Evolutionary conservation across 2,329 filamentous ascomycete genomes (phyloP).

Genomic region (Clarireedia hainanense): DNA sequence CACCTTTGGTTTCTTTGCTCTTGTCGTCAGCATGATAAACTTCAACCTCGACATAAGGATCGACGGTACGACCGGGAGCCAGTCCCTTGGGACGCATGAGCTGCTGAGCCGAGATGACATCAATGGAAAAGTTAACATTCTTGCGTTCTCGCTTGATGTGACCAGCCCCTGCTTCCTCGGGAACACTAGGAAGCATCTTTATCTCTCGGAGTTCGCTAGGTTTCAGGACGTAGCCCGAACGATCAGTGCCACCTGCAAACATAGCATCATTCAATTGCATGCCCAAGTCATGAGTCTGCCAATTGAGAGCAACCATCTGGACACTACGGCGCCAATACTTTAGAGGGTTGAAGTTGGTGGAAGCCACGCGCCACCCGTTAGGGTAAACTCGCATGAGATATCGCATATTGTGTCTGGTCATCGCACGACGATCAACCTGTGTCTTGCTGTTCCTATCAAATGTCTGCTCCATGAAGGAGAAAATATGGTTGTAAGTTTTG

Average conservation of each 20-base stretch:
- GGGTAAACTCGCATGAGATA: conserved; percentile 94
- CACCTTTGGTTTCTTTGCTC: conserved; percentile 73
- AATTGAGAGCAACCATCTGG: conserved; percentile 96
- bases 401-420: conserved; percentile 85
- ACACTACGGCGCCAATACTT: conserved; percentile 92
- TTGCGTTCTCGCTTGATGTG: conserved; percentile 67
- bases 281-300: conserved; percentile 94
- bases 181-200: conserved; percentile 47
- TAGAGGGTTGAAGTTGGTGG: conserved; percentile 90
- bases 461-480: conserved; percentile 85
- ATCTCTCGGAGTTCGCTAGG: conserved; percentile 75
- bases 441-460: conserved; percentile 76
- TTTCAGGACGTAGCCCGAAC: conserved; percentile 89
- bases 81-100: conserved; percentile 75
- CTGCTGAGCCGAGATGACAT: conserved; percentile 90
- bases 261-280: conserved; percentile 97
- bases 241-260: conserved; percentile 84
- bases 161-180: conserved; percentile 41
- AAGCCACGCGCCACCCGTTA: conserved; percentile 70
- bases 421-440: conserved; percentile 64
- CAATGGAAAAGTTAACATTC: conserved; percentile 74
- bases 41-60: conserved; percentile 92
- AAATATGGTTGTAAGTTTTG: conserved; percentile 86
- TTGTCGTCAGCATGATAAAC: conserved; percentile 93
- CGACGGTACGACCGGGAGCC: conserved; percentile 66